Conservation (phyloP, 108 stramenopile genomes). For the Stephanodiscus triporus region DNA sequence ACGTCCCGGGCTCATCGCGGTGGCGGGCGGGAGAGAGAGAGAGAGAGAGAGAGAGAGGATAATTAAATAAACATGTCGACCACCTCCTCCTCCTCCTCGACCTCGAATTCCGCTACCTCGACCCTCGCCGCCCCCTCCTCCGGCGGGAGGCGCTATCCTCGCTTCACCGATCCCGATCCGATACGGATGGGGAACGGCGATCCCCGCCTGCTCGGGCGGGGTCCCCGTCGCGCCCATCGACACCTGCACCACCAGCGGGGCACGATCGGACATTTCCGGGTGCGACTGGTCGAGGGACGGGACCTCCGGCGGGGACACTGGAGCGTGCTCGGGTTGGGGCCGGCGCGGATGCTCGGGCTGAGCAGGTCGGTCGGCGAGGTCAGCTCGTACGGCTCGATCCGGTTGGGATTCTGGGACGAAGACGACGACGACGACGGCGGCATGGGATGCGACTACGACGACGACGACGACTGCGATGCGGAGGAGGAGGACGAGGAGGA, state of each 20-base stretch:
- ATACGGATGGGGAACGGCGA: constrained; percentile 21
- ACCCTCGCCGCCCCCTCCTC: too few relatives aligned
- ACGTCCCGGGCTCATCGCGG: too few relatives aligned
- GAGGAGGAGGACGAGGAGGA: background rate
- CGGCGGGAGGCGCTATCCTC: too few relatives aligned
- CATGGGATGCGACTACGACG: background rate
- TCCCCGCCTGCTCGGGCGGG: constrained; percentile 21
- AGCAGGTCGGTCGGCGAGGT: constrained; percentile 76
- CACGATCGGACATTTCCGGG: constrained; percentile 63
- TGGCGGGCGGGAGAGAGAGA: too few relatives aligned
- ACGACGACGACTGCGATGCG: background rate
- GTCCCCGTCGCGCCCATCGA: constrained; percentile 69
- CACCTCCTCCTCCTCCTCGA: too few relatives aligned
- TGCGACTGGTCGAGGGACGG: constrained; percentile 72
- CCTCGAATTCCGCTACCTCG: too few relatives aligned
- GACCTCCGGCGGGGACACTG: constrained; percentile 72
- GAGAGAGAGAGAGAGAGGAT: too few relatives aligned
- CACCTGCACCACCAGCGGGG: constrained; percentile 81
- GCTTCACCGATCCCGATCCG: constrained; percentile 41
- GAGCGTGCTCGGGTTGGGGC: constrained; percentile 75
- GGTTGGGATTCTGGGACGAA: constrained; percentile 46
- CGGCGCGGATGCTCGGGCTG: constrained; percentile 71
- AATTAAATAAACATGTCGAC: too few relatives aligned
- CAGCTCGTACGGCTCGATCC: constrained; percentile 59
- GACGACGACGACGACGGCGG: constrained; percentile 1